Evolutionary conservation across 2,329 filamentous ascomycete species (phyloP).

Genomic region (Aureobasidium sp.): DNA sequence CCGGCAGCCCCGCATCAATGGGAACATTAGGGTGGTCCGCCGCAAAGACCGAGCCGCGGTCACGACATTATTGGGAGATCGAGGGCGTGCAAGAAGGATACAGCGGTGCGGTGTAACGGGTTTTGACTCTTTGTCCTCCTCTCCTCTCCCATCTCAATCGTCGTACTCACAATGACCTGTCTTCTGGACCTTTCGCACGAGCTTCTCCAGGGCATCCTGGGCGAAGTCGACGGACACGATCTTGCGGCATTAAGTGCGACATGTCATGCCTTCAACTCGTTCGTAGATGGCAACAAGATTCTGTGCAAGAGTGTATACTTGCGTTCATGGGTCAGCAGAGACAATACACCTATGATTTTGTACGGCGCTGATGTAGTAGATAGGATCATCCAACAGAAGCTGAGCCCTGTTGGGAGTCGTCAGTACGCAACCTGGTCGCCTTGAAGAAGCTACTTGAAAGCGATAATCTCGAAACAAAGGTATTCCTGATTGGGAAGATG

Average conservation of each 20-base stretch:
- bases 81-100: not conserved
- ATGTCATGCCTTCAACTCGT: slow-evolving; percentile 46
- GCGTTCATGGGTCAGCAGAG: slow-evolving; percentile 16
- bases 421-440: slow-evolving; percentile 29
- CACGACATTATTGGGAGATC: not conserved
- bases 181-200: slow-evolving; percentile 50
- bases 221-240: slow-evolving; percentile 48
- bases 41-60: not conserved
- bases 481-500: too few relatives aligned
- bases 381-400: slow-evolving; percentile 11
- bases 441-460: slow-evolving; percentile 40
- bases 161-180: slow-evolving; percentile 24
- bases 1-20: not conserved
- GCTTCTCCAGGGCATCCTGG: slow-evolving; percentile 54
- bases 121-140: not conserved
- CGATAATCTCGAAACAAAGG: slow-evolving; percentile 33
- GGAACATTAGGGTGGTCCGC: slow-evolving; percentile 3
- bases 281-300: slow-evolving; percentile 49
- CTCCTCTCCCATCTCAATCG: too few relatives aligned
- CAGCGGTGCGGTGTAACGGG: not conserved
- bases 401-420: slow-evolving; percentile 30
- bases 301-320: slow-evolving; percentile 58
- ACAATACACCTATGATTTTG: slow-evolving; percentile 14
- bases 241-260: slow-evolving; percentile 45
- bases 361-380: not conserved